Conservation (phyloP, 139 green algal genomes). For the Haematococcus lacustris region DNA sequence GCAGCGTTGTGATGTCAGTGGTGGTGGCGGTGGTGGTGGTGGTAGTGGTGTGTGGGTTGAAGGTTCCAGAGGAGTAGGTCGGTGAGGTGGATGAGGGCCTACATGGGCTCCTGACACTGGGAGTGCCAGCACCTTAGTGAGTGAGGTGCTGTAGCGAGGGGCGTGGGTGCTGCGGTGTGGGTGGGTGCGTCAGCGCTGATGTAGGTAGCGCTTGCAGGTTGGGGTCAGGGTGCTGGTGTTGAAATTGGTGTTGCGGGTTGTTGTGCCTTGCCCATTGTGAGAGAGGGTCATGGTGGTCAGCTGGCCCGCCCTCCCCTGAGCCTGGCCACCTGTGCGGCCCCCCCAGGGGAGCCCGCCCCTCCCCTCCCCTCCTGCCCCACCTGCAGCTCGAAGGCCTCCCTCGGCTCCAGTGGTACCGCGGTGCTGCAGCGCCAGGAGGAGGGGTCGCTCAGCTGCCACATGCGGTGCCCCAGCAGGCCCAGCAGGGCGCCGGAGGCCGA, state of each 20-base stretch:
- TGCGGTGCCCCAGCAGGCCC: constrained; percentile 25
- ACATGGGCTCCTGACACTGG: too few relatives aligned
- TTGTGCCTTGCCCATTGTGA: not conserved
- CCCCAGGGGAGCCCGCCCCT: too few relatives aligned
- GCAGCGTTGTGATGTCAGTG: too few relatives aligned
- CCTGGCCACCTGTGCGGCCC: not conserved
- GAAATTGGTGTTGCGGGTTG: not conserved
- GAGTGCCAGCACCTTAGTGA: too few relatives aligned
- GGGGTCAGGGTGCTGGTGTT: not conserved
- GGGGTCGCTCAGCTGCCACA: constrained; percentile 13
- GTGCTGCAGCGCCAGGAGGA: constrained; percentile 1
- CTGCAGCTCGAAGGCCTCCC: not conserved
- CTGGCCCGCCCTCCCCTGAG: not conserved
- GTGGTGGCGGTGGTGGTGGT: too few relatives aligned
- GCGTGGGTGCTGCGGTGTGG: too few relatives aligned
- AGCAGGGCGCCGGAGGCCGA: constrained; percentile 13
- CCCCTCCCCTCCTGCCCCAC: too few relatives aligned
- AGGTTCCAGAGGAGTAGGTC: too few relatives aligned
- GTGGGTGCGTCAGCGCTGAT: not conserved
- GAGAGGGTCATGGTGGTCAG: not conserved
- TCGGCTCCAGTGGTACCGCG: not conserved
- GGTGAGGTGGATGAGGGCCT: too few relatives aligned
- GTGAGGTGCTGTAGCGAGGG: too few relatives aligned
- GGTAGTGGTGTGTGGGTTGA: too few relatives aligned
- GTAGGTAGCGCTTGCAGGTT: not conserved